Base-by-base conservation (phyloP, 352 stramenopile genomes). In the Pythium chondricola region DNA sequence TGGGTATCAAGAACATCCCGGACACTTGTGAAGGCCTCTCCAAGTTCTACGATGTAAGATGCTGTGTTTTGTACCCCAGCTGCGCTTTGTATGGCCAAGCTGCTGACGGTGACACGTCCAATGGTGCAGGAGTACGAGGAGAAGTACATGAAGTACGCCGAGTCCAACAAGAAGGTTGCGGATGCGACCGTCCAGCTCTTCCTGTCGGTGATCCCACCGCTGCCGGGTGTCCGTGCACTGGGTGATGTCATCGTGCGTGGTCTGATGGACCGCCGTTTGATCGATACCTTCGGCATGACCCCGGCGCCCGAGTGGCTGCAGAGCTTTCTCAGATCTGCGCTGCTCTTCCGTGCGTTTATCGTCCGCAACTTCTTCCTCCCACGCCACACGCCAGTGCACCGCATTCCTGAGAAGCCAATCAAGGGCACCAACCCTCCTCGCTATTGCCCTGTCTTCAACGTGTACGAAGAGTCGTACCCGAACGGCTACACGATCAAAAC, bases 1-100 rank as follows among this genome's bases (percentile, higher is more conserved):
- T 54, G 47, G 47, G 47, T 30, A 54, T 54, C 18, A 54, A 54
- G 21, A 47, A 54, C 26, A 54, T 54, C 26, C 47, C 47, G 14
- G 20, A 35, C 6, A 35, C 8, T 2, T 18, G 45, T 9, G 47
- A 54, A 7, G 47, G 31, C 2, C 47, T 54, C 29, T 31, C 47
- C 22, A 47, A 45, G 47, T 54, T 54, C 16, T 47, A 54, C 26
- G 47, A 54, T n/a, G n/a, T n/a, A n/a, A n/a, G n/a, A n/a, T n/a
- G n/a, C n/a, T n/a, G n/a, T n/a, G n/a, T n/a, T n/a, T n/a, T n/a
- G n/a, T n/a, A n/a, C n/a, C n/a, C n/a, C n/a, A n/a, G n/a, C n/a
- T n/a, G n/a, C n/a, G n/a, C n/a, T n/a, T n/a, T n/a, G n/a, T n/a
- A n/a, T n/a, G n/a, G n/a, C n/a, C n/a, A n/a, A n/a, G n/a, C n/a